These are phyloP conservation scores for Acacia melanoxylon DNA, from an alignment of 306 rosid genomes.

Conservation along the genomic window DNA sequence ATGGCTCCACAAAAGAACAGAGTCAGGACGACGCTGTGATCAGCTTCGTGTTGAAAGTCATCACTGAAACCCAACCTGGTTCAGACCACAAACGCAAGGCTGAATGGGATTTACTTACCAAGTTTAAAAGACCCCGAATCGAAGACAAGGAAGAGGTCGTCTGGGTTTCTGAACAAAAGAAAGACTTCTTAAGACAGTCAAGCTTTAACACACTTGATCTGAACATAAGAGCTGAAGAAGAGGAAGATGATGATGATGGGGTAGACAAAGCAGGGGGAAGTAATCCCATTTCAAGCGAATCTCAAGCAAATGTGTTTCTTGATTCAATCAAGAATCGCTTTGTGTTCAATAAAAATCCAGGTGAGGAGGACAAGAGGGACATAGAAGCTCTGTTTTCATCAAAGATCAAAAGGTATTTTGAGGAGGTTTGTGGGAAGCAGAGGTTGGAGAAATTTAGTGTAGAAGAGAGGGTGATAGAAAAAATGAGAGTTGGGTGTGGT, in stretches of 20 bases:
- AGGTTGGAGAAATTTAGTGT: slow-evolving; percentile 56
- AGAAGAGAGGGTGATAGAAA: slow-evolving; percentile 74
- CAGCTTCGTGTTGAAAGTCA: slow-evolving; percentile 56
- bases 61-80: slow-evolving; percentile 40
- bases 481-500: slow-evolving; percentile 60
- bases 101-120: slow-evolving; percentile 60
- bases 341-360: slow-evolving; percentile 50
- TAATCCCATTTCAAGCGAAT: slow-evolving; percentile 43
- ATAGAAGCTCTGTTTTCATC: slow-evolving; percentile 47
- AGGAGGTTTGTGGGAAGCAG: slow-evolving; percentile 49
- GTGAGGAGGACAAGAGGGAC: slow-evolving; percentile 45
- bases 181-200: slow-evolving; percentile 62
- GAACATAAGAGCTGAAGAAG: slow-evolving; percentile 74
- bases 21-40: slow-evolving; percentile 42
- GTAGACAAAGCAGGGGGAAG: slow-evolving; percentile 40
- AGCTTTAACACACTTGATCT: slow-evolving; percentile 80
- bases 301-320: slow-evolving; percentile 39
- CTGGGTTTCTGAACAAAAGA: slow-evolving; percentile 37
- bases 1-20: slow-evolving; percentile 32
- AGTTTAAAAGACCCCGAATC: slow-evolving; percentile 50
- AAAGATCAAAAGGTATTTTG: slow-evolving; percentile 57
- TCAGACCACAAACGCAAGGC: slow-evolving; percentile 66
- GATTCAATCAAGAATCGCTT: slow-evolving; percentile 58
- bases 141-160: slow-evolving; percentile 47
- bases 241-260: slow-evolving; percentile 38